A percentile compares a stretch with the other conserved stretches of the same genome.
Conservation (phyloP, 768 basidiomycete genomes). For the Hydnomerulius pinastri region DNA sequence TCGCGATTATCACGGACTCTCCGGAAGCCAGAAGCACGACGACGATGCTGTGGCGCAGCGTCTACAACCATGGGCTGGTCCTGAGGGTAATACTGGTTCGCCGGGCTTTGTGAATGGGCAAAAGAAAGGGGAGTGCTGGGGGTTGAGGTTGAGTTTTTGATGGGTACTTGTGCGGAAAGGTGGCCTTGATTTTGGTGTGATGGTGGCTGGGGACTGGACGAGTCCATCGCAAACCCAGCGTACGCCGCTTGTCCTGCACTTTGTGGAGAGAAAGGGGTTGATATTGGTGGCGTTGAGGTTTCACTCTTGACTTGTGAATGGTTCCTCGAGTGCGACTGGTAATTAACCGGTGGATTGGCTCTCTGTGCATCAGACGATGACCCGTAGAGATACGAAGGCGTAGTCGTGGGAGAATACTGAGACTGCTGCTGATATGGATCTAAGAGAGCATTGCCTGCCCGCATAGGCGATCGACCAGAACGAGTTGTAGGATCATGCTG, state of each 20-base stretch:
- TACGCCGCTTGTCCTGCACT: conserved; percentile 43
- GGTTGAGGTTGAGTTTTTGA: conserved; percentile 61
- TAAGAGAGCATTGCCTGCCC: conserved; percentile 54
- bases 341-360: conserved; percentile 41
- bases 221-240: conserved; percentile 61
- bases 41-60: conserved; percentile 51
- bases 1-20: conserved; percentile 77
- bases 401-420: conserved; percentile 57
- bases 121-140: conserved; percentile 76
- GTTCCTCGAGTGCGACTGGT: conserved; percentile 57
- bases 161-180: conserved; percentile 48
- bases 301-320: conserved; percentile 61
- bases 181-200: conserved; percentile 50
- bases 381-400: conserved; percentile 48
- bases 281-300: conserved; percentile 45
- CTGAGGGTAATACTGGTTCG: conserved; percentile 58
- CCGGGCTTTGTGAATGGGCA: conserved; percentile 51
- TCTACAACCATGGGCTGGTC: conserved; percentile 79
- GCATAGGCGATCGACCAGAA: conserved; percentile 62
- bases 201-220: conserved; percentile 61
- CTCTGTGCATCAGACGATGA: conserved; percentile 40
- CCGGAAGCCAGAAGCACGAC: conserved; percentile 76
- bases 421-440: conserved; percentile 74
- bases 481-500: conserved; percentile 55
- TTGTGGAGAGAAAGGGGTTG: conserved; percentile 61